A percentile compares a stretch with the other conserved stretches of the same genome.
phyloP scores from a whole-genome alignment of 768 basidiomycete species.

The Phlebiopsis gigantea region DNA sequence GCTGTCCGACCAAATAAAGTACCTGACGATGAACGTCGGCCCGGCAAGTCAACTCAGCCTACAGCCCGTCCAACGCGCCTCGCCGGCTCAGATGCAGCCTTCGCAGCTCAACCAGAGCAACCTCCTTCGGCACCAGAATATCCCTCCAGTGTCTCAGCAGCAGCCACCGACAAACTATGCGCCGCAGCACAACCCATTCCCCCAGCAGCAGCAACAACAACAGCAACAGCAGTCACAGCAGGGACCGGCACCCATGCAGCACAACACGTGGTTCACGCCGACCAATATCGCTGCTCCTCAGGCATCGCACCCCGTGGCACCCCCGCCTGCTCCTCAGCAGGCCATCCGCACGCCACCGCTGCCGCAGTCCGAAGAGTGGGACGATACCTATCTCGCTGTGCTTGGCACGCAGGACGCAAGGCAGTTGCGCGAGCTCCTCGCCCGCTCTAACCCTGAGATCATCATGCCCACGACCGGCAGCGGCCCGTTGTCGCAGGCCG shows the following conservation, averaged over 20 bases:
- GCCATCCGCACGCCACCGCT: slow-evolving; percentile 25
- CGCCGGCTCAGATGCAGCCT: slow-evolving; percentile 18
- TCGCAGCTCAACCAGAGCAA: slow-evolving; percentile 18
- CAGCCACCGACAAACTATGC: slow-evolving; percentile 6
- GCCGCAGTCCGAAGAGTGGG: slow-evolving; percentile 72
- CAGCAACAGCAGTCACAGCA: slow-evolving; percentile 25
- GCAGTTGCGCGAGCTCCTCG: slow-evolving; percentile 70
- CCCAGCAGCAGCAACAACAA: slow-evolving; percentile 21
- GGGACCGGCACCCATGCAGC: slow-evolving; percentile 24
- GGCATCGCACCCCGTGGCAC: slow-evolving; percentile 72
- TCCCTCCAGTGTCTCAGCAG: slow-evolving; percentile 36
- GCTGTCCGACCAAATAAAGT: slow-evolving; percentile 80
- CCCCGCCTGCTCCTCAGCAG: slow-evolving; percentile 50
- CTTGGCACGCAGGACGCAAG: slow-evolving; percentile 68
- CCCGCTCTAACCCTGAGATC: slow-evolving; percentile 70
- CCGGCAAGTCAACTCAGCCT: slow-evolving; percentile 18
- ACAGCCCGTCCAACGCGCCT: slow-evolving; percentile 15
- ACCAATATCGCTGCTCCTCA: slow-evolving; percentile 72
- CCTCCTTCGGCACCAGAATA: slow-evolving; percentile 29
- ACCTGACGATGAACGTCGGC: slow-evolving; percentile 50
- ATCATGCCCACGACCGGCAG: slow-evolving; percentile 73
- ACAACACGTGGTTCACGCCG: slow-evolving; percentile 47
- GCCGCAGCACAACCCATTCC: slow-evolving; percentile 20
- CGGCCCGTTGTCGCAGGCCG: slow-evolving; percentile 75
- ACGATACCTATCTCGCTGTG: slow-evolving; percentile 74